Conservation (phyloP, 2,329 filamentous ascomycete species). For the Pleomassaria siparia region DNA sequence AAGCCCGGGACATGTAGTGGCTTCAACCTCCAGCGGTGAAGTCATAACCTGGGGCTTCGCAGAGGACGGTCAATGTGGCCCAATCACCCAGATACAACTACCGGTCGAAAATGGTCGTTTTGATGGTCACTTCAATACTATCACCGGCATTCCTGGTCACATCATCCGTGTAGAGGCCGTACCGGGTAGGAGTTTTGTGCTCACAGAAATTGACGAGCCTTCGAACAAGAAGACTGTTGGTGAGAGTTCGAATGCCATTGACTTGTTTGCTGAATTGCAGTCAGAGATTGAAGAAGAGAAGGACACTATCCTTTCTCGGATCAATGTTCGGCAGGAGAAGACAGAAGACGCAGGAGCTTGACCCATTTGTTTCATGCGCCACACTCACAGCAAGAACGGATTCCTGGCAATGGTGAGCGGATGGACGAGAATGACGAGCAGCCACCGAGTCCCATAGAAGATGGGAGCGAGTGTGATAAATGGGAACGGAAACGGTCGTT, state of each 20-base stretch:
- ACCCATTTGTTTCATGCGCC: too few species aligned
- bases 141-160: constrained; percentile 3
- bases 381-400: too few species aligned
- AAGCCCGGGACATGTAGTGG: constrained; percentile 89
- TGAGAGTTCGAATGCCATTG: not conserved
- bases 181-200: not conserved
- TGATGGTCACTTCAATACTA: constrained; percentile 6
- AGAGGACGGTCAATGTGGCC: constrained; percentile 93
- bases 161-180: not conserved
- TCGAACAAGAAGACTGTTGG: too few species aligned
- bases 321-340: too few species aligned
- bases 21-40: constrained; percentile 63
- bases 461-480: too few species aligned
- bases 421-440: too few species aligned
- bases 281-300: not conserved
- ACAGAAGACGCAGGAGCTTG: too few species aligned
- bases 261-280: not conserved
- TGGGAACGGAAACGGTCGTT: too few species aligned
- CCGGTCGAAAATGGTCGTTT: not conserved
- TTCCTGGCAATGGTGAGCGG: too few species aligned
- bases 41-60: constrained; percentile 94
- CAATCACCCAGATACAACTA: constrained; percentile 7
- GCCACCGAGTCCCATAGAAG: too few species aligned
- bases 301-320: too few species aligned
- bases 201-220: not conserved